phyloP scores from a whole-genome alignment of 345 rosid species.

The Eutrema japonicum region DNA sequence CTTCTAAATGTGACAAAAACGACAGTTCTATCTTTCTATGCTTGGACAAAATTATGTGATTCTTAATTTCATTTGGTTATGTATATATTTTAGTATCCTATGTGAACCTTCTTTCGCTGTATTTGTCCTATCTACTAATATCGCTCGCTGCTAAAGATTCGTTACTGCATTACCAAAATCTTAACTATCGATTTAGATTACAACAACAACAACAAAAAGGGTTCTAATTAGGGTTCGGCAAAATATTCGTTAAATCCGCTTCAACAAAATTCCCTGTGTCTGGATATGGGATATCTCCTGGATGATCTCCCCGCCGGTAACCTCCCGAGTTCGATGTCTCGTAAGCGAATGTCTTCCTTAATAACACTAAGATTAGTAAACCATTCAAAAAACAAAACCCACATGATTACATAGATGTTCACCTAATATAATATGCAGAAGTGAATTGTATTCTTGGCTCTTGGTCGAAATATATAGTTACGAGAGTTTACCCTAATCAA shows the following conservation, averaged over 20 bases:
- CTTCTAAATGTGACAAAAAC: constrained; percentile 40
- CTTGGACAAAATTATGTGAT: constrained; percentile 17
- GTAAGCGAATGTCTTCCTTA: not conserved
- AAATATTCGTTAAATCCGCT: too few species aligned
- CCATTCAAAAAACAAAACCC: too few species aligned
- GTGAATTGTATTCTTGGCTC: too few species aligned
- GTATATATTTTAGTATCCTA: constrained; percentile 19
- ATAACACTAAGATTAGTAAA: too few species aligned
- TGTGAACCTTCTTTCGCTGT: not conserved
- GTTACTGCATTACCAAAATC: not conserved
- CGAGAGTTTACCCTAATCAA: too few species aligned
- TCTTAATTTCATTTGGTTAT: not conserved
- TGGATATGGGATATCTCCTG: not conserved
- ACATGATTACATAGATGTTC: too few species aligned
- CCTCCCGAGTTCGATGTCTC: not conserved
- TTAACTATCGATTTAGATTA: not conserved
- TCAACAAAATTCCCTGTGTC: too few species aligned
- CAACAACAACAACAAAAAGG: too few species aligned
- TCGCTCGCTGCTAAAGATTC: not conserved
- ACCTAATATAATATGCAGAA: too few species aligned
- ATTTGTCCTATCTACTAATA: constrained; percentile 20
- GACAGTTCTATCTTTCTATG: constrained; percentile 35
- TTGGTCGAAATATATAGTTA: too few species aligned
- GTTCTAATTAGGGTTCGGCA: too few species aligned
- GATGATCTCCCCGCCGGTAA: not conserved